Percentiles rank a stretch among this genome's conserved stretches.
phyloP scores from a whole-genome alignment of 2,329 filamentous ascomycete genomes.

The Colletotrichum scovillei region DNA sequence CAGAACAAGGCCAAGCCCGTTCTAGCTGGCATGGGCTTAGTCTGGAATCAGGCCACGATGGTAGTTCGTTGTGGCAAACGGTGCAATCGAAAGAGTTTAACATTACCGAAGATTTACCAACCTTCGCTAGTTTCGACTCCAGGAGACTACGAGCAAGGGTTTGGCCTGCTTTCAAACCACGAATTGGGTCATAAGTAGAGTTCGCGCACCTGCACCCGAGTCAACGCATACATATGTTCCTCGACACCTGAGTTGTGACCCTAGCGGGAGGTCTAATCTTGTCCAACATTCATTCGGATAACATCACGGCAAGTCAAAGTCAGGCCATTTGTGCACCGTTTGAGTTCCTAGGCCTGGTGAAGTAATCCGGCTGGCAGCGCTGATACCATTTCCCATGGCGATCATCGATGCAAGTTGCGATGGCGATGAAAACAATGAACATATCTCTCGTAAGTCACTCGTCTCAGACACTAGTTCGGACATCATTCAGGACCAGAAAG shows the following conservation, averaged over 20 bases:
- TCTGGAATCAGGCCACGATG: constrained; percentile 23
- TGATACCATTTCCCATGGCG: neutral
- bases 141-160: neutral
- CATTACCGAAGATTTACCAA: neutral
- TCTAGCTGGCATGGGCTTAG: neutral
- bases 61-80: neutral
- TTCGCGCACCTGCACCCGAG: neutral
- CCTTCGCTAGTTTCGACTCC: neutral
- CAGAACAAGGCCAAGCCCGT: neutral
- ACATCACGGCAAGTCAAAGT: constrained; percentile 12
- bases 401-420: neutral
- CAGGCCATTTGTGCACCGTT: neutral
- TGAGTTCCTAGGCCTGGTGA: neutral
- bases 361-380: neutral
- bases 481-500: too few species aligned
- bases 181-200: neutral
- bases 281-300: constrained; percentile 1
- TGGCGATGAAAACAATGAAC: neutral
- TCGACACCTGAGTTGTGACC: neutral
- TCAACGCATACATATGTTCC: neutral
- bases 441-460: neutral
- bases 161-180: neutral
- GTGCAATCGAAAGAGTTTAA: constrained; percentile 2
- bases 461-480: too few species aligned
- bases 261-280: constrained; percentile 5